Evolutionary conservation across 2,329 filamentous ascomycete genomes (phyloP), one percentile per base, ranked within the genome.

Genomic region (Aspergillus awamori): DNA sequence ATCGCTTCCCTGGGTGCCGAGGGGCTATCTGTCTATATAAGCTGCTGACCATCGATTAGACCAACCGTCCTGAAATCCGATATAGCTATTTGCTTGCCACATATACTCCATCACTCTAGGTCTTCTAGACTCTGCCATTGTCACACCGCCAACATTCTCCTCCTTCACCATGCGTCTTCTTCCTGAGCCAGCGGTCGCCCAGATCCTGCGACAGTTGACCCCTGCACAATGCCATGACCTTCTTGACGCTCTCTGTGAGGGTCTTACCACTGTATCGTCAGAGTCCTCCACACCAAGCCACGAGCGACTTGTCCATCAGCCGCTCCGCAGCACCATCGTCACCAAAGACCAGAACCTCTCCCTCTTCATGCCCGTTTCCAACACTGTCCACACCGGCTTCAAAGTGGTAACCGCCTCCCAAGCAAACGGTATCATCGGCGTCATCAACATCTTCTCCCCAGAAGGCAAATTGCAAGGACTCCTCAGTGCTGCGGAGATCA

Each of bases 311-410:
- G 74, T 80, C 26, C 77, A 81, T 57, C 80, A 82, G 61, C 80
- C 80, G 2, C 72, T 80, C 7, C 76, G 80, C 52, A 75, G 73
- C 33, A 66, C 72, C 10, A 77, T 82, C 55, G 69, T 68, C 33
- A 81, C 79, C 8, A 76, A 70, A 43, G 67, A 71, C 6, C 66
- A 75, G 5, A 77, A 80, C 30, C 88, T 86, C 17, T 91, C 88
- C 2, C 77, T 92, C 22, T 92, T 92, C 72, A 92, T 92, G 87
- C 90, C 90, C 0, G 89, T 89, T 1, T 86, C 83, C 24, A 87
- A 87, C 61, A 84, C 85, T 0, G 74, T 78, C 7, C 86, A 85
- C 28, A 87, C 90, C 64, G 88, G 86, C 3, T 84, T 92, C 69
- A 93, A 93, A 79, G 87, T 91, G 24, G 85, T 91, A 5, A 90